These are phyloP conservation scores for Cryomyces antarcticus DNA, from an alignment of 495 filamentous ascomycete genomes.

Conservation along the genomic window DNA sequence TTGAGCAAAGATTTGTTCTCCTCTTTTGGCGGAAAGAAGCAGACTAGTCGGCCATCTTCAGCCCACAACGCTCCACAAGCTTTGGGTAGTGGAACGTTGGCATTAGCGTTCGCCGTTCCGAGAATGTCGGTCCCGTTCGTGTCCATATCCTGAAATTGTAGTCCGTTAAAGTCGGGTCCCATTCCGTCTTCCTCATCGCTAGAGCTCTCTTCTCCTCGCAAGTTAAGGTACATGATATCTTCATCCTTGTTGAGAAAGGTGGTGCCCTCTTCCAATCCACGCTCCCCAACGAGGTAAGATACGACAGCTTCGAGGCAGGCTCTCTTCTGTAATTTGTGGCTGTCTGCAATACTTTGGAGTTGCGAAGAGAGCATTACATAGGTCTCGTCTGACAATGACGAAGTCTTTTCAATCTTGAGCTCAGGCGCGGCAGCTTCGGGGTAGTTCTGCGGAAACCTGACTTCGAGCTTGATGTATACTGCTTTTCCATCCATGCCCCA, in stretches of 20 bases:
- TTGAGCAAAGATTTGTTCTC: neutral
- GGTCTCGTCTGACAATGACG: slow-evolving; percentile 50
- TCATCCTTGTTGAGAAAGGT: slow-evolving; percentile 39
- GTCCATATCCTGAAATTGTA: slow-evolving; percentile 23
- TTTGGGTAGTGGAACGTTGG: slow-evolving; percentile 16
- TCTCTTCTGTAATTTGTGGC: slow-evolving; percentile 44
- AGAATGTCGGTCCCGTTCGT: slow-evolving; percentile 32
- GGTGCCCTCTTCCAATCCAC: slow-evolving; percentile 52
- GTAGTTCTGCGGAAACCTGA: slow-evolving; percentile 63
- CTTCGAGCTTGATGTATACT: slow-evolving; percentile 57
- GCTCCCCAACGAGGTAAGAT: slow-evolving; percentile 69
- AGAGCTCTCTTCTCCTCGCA: slow-evolving; percentile 36
- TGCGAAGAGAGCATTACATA: slow-evolving; percentile 43
- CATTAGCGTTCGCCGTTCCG: slow-evolving; percentile 42
- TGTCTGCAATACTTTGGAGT: slow-evolving; percentile 45
- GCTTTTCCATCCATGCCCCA: slow-evolving; percentile 56
- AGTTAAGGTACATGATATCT: slow-evolving; percentile 15
- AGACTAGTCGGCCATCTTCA: slow-evolving; percentile 7
- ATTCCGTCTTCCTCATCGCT: slow-evolving; percentile 64
- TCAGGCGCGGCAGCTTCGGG: slow-evolving; percentile 42
- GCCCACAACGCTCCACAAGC: slow-evolving; percentile 11
- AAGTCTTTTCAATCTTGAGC: slow-evolving; percentile 58
- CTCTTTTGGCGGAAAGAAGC: slow-evolving; percentile 7
- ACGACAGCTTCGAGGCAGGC: slow-evolving; percentile 70
- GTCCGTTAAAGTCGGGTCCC: slow-evolving; percentile 26